These are phyloP conservation scores for Eucalyptus regnans DNA, from an alignment of 345 rosid genomes.

Conservation along the genomic window DNA sequence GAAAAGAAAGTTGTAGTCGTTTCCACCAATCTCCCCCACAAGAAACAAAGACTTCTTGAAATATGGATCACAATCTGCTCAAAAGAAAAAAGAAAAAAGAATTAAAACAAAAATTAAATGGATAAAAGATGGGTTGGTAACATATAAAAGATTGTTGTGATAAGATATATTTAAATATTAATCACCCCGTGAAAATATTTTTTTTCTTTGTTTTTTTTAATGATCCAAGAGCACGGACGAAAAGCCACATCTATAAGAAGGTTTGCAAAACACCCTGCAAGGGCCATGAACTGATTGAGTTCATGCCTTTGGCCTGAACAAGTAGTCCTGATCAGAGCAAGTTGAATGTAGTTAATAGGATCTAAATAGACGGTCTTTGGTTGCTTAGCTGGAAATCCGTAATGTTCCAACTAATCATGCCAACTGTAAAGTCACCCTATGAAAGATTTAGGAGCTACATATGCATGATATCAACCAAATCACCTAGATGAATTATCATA, in stretches of 20 bases:
- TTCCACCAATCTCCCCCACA: slow-evolving; percentile 70
- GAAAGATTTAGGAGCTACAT: background rate
- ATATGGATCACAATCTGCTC: slow-evolving; percentile 35
- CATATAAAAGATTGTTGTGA: background rate
- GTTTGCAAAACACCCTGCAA: background rate
- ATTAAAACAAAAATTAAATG: background rate
- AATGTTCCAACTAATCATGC: background rate
- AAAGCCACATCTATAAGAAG: background rate
- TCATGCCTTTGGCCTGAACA: background rate
- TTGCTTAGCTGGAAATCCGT: background rate
- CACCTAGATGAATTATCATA: background rate
- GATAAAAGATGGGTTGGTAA: background rate
- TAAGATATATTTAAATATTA: background rate
- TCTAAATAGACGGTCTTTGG: background rate
- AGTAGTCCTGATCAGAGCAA: background rate
- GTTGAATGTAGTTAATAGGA: background rate
- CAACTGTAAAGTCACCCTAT: background rate
- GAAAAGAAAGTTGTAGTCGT: slow-evolving; percentile 50
- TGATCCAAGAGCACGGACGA: background rate
- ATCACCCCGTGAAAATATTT: background rate
- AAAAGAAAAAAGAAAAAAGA: background rate
- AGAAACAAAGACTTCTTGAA: slow-evolving; percentile 46
- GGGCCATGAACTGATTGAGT: background rate
- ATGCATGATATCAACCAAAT: background rate
- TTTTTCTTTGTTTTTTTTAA: too few species aligned